phyloP scores from a whole-genome alignment of 371 early-diverging fungal genomes.

The Lichtheimia ornata region DNA sequence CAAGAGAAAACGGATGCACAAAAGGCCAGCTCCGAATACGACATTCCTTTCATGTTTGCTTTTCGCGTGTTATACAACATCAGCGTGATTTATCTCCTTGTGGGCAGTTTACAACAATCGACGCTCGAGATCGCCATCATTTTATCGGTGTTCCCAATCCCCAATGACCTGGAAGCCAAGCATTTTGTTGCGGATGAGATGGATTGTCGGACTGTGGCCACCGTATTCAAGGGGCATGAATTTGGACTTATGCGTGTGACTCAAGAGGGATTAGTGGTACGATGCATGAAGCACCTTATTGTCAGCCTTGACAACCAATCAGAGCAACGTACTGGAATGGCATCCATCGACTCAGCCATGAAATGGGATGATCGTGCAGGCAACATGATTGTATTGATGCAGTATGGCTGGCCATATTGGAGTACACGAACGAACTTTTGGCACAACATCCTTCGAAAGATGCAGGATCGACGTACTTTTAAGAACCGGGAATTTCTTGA shows the following conservation, averaged over 20 bases:
- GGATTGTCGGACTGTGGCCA: conserved; percentile 37
- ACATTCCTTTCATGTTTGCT: conserved; percentile 56
- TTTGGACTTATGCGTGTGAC: conserved; percentile 53
- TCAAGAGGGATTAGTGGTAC: conserved; percentile 47
- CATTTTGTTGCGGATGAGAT: conserved; percentile 44
- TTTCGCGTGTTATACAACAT: conserved; percentile 52
- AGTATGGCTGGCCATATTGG: conserved; percentile 58
- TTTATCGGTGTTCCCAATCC: conserved; percentile 49
- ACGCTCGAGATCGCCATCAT: conserved; percentile 52
- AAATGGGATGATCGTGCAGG: conserved; percentile 53
- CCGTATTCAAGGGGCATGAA: conserved; percentile 42
- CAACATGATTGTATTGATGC: conserved; percentile 52
- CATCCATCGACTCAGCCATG: conserved; percentile 50
- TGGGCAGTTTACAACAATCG: conserved; percentile 53
- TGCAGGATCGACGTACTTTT: conserved; percentile 40
- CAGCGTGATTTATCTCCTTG: conserved; percentile 47
- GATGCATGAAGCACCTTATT: conserved; percentile 51
- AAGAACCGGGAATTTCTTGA: conserved; percentile 49
- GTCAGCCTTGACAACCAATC: conserved; percentile 49
- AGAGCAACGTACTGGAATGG: conserved; percentile 45
- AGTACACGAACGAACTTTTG: conserved; percentile 42
- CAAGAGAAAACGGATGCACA: conserved; percentile 28
- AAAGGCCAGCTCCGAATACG: conserved; percentile 26
- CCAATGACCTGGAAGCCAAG: conserved; percentile 34
- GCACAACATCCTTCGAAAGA: conserved; percentile 39